Conservation (phyloP, 176 grass and related monocot genomes). For the Cocos nucifera region DNA sequence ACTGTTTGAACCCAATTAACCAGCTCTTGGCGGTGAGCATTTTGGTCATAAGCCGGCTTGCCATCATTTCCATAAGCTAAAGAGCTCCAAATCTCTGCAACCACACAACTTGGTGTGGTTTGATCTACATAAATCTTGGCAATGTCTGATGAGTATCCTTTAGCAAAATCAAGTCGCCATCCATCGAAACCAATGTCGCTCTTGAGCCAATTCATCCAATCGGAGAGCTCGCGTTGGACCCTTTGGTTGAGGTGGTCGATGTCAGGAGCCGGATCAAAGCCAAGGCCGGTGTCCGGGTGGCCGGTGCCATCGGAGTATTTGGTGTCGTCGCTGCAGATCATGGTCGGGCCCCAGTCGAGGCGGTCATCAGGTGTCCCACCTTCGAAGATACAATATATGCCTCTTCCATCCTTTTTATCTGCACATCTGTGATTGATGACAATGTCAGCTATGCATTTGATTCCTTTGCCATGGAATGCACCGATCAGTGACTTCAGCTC, state of each 20-base stretch:
- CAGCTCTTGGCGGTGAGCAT: constrained; percentile 44
- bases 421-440: constrained; percentile 92
- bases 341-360: constrained; percentile 79
- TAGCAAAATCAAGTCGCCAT: constrained; percentile 78
- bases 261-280: constrained; percentile 57
- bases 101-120: constrained; percentile 42
- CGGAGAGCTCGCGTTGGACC: constrained; percentile 70
- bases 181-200: constrained; percentile 62
- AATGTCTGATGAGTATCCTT: constrained; percentile 49
- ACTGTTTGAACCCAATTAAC: constrained; percentile 60
- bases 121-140: constrained; percentile 49
- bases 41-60: constrained; percentile 53
- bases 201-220: constrained; percentile 90
- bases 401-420: constrained; percentile 56
- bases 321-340: constrained; percentile 80
- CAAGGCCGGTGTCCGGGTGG: constrained; percentile 53
- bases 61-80: constrained; percentile 50
- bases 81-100: constrained; percentile 78
- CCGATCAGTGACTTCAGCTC: constrained; percentile 47
- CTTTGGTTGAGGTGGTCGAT: constrained; percentile 81
- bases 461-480: constrained; percentile 35
- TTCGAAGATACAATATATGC: constrained; percentile 85
- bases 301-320: constrained; percentile 71
- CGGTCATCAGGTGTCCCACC: constrained; percentile 51
- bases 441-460: constrained; percentile 63